These are phyloP conservation scores for Mortierella sp. DNA, from an alignment of 371 early-diverging fungal species.

Conservation along the genomic window DNA sequence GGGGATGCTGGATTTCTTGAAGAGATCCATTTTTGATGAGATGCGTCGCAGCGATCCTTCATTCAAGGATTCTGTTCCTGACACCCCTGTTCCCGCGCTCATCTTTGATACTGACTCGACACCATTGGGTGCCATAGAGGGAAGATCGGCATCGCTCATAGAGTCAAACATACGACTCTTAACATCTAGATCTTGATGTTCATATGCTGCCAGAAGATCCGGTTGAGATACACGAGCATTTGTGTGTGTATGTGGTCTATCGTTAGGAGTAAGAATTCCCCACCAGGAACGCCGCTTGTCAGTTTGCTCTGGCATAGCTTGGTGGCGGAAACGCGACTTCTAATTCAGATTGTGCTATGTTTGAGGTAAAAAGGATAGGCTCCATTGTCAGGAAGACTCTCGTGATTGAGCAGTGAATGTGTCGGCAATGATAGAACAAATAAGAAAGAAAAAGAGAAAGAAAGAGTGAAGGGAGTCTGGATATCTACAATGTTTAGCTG, in stretches of 20 bases:
- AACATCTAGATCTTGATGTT: slow-evolving; percentile 13
- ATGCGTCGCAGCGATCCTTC: slow-evolving; percentile 34
- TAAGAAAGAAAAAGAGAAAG: too few relatives aligned
- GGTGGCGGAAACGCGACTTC: not conserved
- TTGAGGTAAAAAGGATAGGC: not conserved
- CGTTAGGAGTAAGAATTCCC: slow-evolving; percentile 36
- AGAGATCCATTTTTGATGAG: slow-evolving; percentile 45
- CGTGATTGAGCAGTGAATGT: too few relatives aligned
- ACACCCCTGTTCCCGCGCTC: not conserved
- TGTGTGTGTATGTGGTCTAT: slow-evolving; percentile 1
- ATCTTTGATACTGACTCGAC: slow-evolving; percentile 13
- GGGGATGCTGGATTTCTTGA: slow-evolving; percentile 37
- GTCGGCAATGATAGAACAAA: too few relatives aligned
- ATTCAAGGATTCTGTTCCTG: not conserved
- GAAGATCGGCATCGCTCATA: not conserved
- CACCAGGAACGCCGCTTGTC: slow-evolving; percentile 55
- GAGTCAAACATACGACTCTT: slow-evolving; percentile 16
- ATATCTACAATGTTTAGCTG: not conserved
- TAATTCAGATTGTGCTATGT: not conserved
- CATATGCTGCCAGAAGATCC: slow-evolving; percentile 21
- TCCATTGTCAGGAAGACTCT: too few relatives aligned
- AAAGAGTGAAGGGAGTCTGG: not conserved
- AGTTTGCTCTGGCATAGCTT: slow-evolving; percentile 53
- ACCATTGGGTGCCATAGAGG: slow-evolving; percentile 7
- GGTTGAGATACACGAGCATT: slow-evolving; percentile 27